Evolutionary conservation across 2,329 filamentous ascomycete genomes (phyloP).

Genomic region (Microdochium nivale): DNA sequence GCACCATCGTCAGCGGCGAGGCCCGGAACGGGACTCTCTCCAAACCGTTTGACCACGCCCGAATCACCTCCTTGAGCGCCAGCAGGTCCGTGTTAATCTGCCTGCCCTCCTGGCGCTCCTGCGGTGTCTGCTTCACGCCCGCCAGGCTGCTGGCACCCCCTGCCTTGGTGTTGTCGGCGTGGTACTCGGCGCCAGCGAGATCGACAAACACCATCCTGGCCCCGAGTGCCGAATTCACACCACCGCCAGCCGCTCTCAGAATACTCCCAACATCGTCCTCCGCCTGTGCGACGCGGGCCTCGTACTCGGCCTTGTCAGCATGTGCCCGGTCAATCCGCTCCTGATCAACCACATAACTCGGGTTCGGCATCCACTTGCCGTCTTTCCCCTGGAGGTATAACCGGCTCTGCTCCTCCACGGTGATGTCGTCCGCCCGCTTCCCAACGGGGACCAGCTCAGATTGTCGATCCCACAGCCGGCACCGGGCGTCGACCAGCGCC

Average conservation of each 20-base stretch:
- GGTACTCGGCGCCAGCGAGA: constrained; percentile 33
- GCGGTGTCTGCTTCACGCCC: constrained; percentile 20
- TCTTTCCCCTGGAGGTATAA: constrained; percentile 17
- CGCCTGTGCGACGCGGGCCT: constrained; percentile 21
- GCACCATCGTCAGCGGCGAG: constrained; percentile 25
- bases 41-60: constrained; percentile 24
- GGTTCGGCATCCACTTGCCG: constrained; percentile 23
- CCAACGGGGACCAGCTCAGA: constrained; percentile 34
- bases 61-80: constrained; percentile 35
- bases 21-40: constrained; percentile 29
- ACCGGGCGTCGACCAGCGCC: constrained; percentile 22
- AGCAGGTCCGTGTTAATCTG: constrained; percentile 37
- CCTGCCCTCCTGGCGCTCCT: constrained; percentile 29
- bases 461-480: constrained; percentile 29
- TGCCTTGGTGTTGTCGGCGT: constrained; percentile 16
- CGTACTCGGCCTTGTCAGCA: constrained; percentile 24
- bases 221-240: constrained; percentile 21
- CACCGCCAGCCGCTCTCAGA: constrained; percentile 7
- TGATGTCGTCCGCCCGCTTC: constrained; percentile 29
- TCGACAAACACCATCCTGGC: constrained; percentile 35
- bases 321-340: constrained; percentile 27
- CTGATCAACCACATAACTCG: constrained; percentile 25
- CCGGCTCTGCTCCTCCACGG: constrained; percentile 26
- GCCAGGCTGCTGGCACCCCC: not conserved
- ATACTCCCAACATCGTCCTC: constrained; percentile 20